phyloP scores from a whole-genome alignment of 202 grass and related monocot genomes.

The Panicum hallii region DNA sequence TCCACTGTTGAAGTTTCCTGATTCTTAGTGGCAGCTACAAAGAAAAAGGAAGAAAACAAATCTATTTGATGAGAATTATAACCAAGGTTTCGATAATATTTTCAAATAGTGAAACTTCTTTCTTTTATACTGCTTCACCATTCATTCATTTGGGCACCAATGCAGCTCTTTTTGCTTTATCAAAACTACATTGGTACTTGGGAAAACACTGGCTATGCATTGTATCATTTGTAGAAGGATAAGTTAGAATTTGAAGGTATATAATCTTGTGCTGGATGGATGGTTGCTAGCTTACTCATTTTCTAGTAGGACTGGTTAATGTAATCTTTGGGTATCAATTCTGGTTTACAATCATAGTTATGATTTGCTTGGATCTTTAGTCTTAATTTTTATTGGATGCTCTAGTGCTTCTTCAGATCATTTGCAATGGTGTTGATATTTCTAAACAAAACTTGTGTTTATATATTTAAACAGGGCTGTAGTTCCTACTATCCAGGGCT shows the following conservation, averaged over 20 bases:
- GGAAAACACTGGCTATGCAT: conserved; percentile 3
- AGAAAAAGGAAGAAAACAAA: not conserved
- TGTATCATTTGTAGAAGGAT: conserved; percentile 19
- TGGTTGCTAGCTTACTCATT: conserved; percentile 25
- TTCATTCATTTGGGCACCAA: not conserved
- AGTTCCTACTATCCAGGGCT: conserved; percentile 96
- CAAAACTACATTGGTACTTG: conserved; percentile 24
- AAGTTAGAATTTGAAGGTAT: conserved; percentile 35
- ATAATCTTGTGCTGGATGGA: conserved; percentile 22
- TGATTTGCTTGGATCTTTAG: conserved; percentile 10
- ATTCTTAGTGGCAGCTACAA: conserved; percentile 18
- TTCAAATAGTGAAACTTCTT: conserved; percentile 16
- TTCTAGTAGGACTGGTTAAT: conserved; percentile 24
- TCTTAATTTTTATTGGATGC: conserved; percentile 8
- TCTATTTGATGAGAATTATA: conserved; percentile 8
- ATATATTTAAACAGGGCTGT: conserved; percentile 87
- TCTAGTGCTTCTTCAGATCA: conserved; percentile 19
- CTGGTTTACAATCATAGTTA: conserved; percentile 28
- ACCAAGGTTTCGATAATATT: conserved; percentile 23
- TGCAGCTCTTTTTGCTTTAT: conserved; percentile 19
- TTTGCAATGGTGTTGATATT: conserved; percentile 25
- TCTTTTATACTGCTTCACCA: conserved; percentile 27
- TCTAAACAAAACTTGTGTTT: conserved; percentile 43
- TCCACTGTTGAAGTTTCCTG: not conserved
- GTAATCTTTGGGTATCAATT: conserved; percentile 2